Base-by-base conservation (phyloP, 345 rosid genomes). In the Jatropha curcas region DNA sequence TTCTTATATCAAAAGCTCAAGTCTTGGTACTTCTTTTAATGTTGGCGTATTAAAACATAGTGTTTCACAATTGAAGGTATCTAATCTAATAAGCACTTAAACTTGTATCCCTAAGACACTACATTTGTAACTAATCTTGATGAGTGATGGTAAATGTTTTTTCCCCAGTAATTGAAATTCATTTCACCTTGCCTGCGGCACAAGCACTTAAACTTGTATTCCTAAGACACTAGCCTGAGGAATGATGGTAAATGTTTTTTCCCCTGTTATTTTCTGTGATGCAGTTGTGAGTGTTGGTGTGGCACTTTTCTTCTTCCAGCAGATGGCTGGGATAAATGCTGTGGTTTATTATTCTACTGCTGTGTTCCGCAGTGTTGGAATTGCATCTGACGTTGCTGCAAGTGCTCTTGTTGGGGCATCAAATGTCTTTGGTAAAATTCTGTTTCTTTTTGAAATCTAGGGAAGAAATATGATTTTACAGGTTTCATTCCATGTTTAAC, bases 381-480 rank as follows among this genome's bases (percentile, higher is more conserved):
- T 95, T 74, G 82, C 81, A 75, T 95, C 99, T 72, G 98, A 95
- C 84, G 96, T 95, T 63, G 97, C 99, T 75, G 98, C 99, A 48
- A 95, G 99, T 86, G 99, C 98, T 77, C 91, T 95, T 51, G 99
- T 95, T 77, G 99, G 98, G 76, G 97, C 97, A 66, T 82, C 99
- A 76, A 95, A 95, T 70, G 99, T 95, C 80, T 83, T 95, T 72
- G 99, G 98, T 95, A 73, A 70, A 80, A 67, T 3, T 30, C n/a
- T 51, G 37, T 60, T 10, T 57, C 2, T 43, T 35, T 9, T 27
- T 73, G 69, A 55, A 33, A 70, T 22, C 16, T 30, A 16, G 25
- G 10, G 7, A 17, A 17, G 5, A 0, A 1, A 10, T 22, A 25
- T 61, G 2, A 11, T 39, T 13, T 60, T 37, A 51, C 33, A 57